A percentile compares a stretch with the other conserved stretches of the same genome.
phyloP scores from a whole-genome alignment of 768 basidiomycete species.

The Termitomyces titanicus region DNA sequence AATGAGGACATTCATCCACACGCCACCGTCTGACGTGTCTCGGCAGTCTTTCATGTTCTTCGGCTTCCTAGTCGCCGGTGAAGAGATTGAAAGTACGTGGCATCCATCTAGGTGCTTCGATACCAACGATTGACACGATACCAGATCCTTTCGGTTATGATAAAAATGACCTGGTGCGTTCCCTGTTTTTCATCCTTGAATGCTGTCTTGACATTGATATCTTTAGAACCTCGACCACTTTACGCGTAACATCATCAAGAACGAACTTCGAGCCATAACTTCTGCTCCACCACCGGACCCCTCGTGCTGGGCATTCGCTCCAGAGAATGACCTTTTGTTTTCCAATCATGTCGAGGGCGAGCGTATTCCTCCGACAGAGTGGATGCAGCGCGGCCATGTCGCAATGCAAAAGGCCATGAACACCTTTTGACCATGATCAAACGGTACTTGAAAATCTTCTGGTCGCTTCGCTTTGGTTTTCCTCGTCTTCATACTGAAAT shows the following conservation, averaged over 20 bases:
- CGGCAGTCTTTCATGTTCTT: slow-evolving; percentile 64
- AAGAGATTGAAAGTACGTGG: slow-evolving; percentile 71
- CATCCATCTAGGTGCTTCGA: slow-evolving; percentile 2
- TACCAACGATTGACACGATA: neutral
- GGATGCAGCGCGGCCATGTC: slow-evolving; percentile 47
- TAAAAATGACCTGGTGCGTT: slow-evolving; percentile 63
- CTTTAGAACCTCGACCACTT: slow-evolving; percentile 64
- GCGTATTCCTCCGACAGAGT: slow-evolving; percentile 49
- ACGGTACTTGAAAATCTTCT: no score
- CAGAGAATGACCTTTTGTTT: slow-evolving; percentile 57
- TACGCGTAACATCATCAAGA: slow-evolving; percentile 67
- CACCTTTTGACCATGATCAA: slow-evolving; percentile 12
- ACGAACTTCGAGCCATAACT: slow-evolving; percentile 62
- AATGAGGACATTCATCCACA: slow-evolving; percentile 11
- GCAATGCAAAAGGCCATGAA: slow-evolving; percentile 41
- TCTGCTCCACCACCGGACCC: slow-evolving; percentile 58
- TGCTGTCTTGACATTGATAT: neutral
- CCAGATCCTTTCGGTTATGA: slow-evolving; percentile 59
- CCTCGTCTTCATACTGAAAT: neutral
- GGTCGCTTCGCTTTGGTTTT: neutral
- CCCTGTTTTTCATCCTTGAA: neutral
- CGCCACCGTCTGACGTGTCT: neutral
- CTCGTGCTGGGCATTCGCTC: slow-evolving; percentile 55
- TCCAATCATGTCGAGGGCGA: slow-evolving; percentile 31
- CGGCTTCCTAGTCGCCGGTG: slow-evolving; percentile 69